Conservation (phyloP, 2,329 filamentous ascomycete genomes). For the Emydomyces testavorans region DNA sequence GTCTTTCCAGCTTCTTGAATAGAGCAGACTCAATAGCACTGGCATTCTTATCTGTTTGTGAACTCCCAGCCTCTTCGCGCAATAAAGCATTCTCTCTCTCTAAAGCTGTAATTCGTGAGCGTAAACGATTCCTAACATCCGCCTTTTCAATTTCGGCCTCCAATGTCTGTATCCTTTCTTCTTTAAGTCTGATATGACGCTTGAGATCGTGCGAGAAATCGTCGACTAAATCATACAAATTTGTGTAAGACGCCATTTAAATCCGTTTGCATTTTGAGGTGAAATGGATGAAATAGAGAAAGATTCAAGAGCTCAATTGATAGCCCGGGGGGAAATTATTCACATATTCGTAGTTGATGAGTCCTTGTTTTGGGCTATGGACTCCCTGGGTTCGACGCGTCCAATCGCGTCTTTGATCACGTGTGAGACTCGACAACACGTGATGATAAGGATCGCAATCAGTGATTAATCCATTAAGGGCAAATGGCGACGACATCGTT, state of each 20-base stretch:
- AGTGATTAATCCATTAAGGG: slow-evolving; percentile 1
- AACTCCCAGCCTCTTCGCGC: neutral
- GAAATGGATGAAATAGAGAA: neutral
- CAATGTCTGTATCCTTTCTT: neutral
- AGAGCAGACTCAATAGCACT: neutral
- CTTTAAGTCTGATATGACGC: slow-evolving; percentile 4
- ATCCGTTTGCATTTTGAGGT: neutral
- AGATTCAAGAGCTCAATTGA: neutral
- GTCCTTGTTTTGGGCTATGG: neutral
- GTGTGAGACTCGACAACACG: slow-evolving; percentile 1
- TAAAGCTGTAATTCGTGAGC: neutral
- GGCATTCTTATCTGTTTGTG: neutral
- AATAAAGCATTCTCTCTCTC: neutral
- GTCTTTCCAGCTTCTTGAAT: neutral
- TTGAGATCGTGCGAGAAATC: slow-evolving; percentile 9
- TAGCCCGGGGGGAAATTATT: neutral
- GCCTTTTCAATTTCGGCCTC: neutral
- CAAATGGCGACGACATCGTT: neutral
- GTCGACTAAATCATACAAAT: slow-evolving; percentile 5
- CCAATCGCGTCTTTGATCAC: slow-evolving; percentile 1
- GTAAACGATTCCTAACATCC: neutral
- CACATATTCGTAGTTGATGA: neutral
- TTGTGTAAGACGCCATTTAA: slow-evolving; percentile 5
- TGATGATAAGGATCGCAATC: neutral
- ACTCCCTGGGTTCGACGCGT: neutral